Evolutionary conservation across 2,329 filamentous ascomycete genomes (phyloP).

Genomic region (Pseudogymnoascus sp.): DNA sequence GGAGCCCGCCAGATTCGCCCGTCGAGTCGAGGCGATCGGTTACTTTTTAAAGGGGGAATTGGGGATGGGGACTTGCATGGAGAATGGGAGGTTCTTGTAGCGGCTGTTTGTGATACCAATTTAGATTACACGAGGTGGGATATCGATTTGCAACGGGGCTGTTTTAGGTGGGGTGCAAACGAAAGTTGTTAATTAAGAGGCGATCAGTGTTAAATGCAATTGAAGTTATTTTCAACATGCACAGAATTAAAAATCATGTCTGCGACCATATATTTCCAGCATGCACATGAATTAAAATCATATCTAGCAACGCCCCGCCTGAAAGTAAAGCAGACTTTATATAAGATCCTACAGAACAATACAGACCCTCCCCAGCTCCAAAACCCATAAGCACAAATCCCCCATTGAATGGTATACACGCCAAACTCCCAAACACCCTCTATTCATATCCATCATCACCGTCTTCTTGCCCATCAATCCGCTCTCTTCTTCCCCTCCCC

Average conservation of each 20-base stretch:
- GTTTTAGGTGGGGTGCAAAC: background rate
- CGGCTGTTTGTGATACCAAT: background rate
- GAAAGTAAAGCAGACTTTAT: background rate
- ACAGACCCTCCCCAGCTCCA: background rate
- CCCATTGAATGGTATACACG: background rate
- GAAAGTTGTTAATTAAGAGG: background rate
- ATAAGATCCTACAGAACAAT: background rate
- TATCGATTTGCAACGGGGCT: background rate
- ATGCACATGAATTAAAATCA: background rate
- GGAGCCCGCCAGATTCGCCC: background rate
- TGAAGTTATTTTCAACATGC: no score
- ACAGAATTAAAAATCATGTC: no score
- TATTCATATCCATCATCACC: background rate
- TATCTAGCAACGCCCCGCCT: background rate
- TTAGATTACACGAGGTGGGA: background rate
- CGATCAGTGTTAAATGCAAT: background rate
- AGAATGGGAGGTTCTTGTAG: background rate
- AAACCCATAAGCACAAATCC: background rate
- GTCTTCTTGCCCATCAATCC: conserved; percentile 14
- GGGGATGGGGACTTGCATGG: background rate
- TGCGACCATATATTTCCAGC: background rate
- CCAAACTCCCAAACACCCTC: background rate
- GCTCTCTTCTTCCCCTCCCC: conserved; percentile 26
- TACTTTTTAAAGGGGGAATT: background rate
- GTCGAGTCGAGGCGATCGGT: background rate